Evolutionary conservation across 2,329 filamentous ascomycete genomes (phyloP), one percentile per base, ranked within the genome.

Genomic region (Huntiella savannae): DNA sequence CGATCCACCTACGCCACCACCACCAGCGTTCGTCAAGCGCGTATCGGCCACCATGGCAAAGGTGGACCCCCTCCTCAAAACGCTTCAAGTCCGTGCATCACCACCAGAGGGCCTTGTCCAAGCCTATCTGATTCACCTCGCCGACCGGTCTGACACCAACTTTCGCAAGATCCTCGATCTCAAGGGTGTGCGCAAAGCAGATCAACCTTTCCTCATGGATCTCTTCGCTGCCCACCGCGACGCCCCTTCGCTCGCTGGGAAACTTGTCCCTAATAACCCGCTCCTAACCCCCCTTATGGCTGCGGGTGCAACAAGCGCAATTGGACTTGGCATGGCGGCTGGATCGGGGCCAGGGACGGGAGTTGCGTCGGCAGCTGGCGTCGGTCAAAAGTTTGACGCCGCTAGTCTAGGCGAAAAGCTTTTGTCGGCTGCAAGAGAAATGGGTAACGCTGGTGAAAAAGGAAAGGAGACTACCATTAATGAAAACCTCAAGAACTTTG

Each of bases 91-190:
- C 41, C 84, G 84, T 22, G 77, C 87, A 2, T 83, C 82, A 4
- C 91, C 91, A 0, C 82, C 88, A 0, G 91, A 98, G 65, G 88
- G 84, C 2, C 74, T 98, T 3, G 87, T 98, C 0, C 88, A 96
- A 64, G 91, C 91, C 33, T 98, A 98, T 60, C 77, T 98, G 33
- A 93, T 96, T 60, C 91, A 96, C 63, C 91, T 98, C 53, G 86
- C 77, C 53, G 91, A 98, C 66, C 79, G 82, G 47, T 93, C 82
- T 52, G 91, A 96, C 59, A 74, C 76, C 56, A 98, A 98, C 63
- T 98, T 98, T 72, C 79, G 79, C 58, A 96, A 95, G 64, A 82
- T 98, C 50, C 75, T 98, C 40, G 91, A 98, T 43, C 71, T 98
- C 52, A 98, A 98, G 62, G 91, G 91, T 40, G 80, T 98, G 50